A percentile compares a stretch with the other conserved stretches of the same genome.
phyloP scores from a whole-genome alignment of 345 rosid species.

The Laguncularia racemosa region DNA sequence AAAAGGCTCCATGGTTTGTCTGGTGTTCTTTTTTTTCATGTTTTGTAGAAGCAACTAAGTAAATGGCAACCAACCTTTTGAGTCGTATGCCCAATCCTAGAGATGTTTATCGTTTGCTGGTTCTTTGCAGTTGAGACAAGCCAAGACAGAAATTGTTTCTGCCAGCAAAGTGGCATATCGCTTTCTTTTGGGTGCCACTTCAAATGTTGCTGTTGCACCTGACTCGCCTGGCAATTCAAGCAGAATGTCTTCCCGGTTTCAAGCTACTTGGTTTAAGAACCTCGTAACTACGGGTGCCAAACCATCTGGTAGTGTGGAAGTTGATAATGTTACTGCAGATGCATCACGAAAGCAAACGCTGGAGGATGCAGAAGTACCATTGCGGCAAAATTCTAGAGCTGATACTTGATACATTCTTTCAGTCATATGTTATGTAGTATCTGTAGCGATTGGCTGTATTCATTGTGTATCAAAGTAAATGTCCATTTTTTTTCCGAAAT shows the following conservation, averaged over 20 bases:
- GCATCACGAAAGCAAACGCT: conserved; percentile 16
- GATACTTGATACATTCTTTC: conserved; percentile 1
- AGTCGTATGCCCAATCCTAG: not conserved
- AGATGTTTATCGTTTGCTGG: conserved; percentile 1
- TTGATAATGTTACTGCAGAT: conserved; percentile 25
- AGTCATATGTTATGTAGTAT: not conserved
- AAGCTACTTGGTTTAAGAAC: conserved; percentile 79
- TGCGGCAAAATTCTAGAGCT: conserved; percentile 13
- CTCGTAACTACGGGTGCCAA: conserved; percentile 49
- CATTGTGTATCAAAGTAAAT: conserved; percentile 24
- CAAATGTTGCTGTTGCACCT: conserved; percentile 22
- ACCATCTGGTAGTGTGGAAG: conserved; percentile 51
- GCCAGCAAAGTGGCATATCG: conserved; percentile 98
- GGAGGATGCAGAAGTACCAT: conserved; percentile 7
- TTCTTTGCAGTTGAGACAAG: conserved; percentile 76
- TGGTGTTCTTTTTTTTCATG: not conserved
- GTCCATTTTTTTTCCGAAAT: conserved; percentile 7
- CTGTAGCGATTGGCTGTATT: conserved; percentile 9
- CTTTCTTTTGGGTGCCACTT: conserved; percentile 55
- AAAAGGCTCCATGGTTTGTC: not conserved
- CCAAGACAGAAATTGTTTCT: conserved; percentile 85
- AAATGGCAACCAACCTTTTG: not conserved
- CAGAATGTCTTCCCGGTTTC: conserved; percentile 51
- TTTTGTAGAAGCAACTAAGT: not conserved
- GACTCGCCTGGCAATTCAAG: conserved; percentile 56